phyloP scores from a whole-genome alignment of 2,329 filamentous ascomycete genomes.

The Nemania sp. region DNA sequence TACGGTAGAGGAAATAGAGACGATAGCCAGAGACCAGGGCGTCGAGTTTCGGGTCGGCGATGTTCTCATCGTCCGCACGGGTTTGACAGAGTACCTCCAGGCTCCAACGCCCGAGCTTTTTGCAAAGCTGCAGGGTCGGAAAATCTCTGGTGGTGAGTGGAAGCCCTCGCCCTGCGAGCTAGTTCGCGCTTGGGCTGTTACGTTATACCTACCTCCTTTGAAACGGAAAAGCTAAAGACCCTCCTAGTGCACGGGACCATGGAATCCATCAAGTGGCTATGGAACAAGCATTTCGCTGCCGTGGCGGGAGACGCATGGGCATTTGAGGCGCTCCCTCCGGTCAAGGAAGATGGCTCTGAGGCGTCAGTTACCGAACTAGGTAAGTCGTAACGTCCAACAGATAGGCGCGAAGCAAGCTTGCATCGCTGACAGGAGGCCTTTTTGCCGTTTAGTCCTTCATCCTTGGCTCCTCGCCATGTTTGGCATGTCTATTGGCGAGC shows the following conservation, averaged over 20 bases:
- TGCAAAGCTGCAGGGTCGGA: constrained; percentile 49
- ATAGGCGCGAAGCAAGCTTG: background rate
- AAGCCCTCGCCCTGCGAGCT: background rate
- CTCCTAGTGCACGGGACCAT: constrained; percentile 57
- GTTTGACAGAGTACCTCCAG: constrained; percentile 70
- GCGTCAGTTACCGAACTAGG: constrained; percentile 53
- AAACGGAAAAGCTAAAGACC: constrained; percentile 14
- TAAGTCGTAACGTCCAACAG: constrained; percentile 46
- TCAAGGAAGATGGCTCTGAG: constrained; percentile 56
- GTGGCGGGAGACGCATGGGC: constrained; percentile 72
- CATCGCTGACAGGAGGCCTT: constrained; percentile 22
- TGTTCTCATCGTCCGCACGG: constrained; percentile 73
- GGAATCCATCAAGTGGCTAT: constrained; percentile 72
- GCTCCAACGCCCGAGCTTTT: constrained; percentile 55
- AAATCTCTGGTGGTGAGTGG: constrained; percentile 50
- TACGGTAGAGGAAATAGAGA: constrained; percentile 65
- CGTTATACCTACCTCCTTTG: background rate
- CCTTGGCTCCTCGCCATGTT: constrained; percentile 63
- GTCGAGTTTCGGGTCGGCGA: constrained; percentile 75
- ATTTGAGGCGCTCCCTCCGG: constrained; percentile 73
- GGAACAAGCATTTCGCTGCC: constrained; percentile 75
- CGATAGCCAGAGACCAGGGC: constrained; percentile 69
- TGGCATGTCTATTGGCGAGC: constrained; percentile 67
- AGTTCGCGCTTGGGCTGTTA: too few relatives aligned
- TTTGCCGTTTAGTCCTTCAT: constrained; percentile 56